Conservation (phyloP, 257 asterid genomes). For the Primulina tabacum region DNA sequence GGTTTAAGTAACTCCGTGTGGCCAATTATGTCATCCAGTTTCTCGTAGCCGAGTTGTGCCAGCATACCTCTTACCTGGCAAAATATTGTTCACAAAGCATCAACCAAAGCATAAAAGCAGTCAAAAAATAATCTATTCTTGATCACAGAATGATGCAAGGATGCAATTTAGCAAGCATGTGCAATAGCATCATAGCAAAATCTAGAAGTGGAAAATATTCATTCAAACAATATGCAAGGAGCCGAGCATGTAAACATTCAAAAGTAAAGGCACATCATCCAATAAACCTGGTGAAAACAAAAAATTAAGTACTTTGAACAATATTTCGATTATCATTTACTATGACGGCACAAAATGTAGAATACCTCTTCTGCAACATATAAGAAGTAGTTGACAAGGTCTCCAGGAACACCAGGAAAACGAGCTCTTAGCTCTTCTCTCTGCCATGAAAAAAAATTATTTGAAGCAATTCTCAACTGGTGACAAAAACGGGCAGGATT, state of each 20-base stretch:
- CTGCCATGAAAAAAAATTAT: slow-evolving; percentile 37
- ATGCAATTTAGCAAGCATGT: too few relatives aligned
- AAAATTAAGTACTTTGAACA: background rate
- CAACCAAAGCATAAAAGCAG: slow-evolving; percentile 5
- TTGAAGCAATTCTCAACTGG: slow-evolving; percentile 14
- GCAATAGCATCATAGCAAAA: too few relatives aligned
- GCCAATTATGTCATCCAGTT: slow-evolving; percentile 90
- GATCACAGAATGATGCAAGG: too few relatives aligned
- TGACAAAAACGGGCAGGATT: slow-evolving; percentile 1
- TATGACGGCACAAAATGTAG: background rate
- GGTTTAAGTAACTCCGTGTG: slow-evolving; percentile 74
- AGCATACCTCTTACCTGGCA: slow-evolving; percentile 81
- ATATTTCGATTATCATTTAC: background rate
- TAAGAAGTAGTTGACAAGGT: slow-evolving; percentile 87
- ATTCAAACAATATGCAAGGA: background rate
- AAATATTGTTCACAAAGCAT: slow-evolving; percentile 26
- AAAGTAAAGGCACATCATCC: slow-evolving; percentile 6
- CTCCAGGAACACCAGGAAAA: slow-evolving; percentile 98
- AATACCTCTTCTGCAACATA: slow-evolving; percentile 97
- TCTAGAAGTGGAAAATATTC: too few relatives aligned
- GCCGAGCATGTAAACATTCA: background rate
- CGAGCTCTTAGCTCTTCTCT: slow-evolving; percentile 99
- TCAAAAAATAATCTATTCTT: background rate
- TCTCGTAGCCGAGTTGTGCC: slow-evolving; percentile 93
- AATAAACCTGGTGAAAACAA: background rate